Evolutionary conservation across 1,139 yeast genomes (phyloP).

Genomic region (Yamadazyma friedrichii): DNA sequence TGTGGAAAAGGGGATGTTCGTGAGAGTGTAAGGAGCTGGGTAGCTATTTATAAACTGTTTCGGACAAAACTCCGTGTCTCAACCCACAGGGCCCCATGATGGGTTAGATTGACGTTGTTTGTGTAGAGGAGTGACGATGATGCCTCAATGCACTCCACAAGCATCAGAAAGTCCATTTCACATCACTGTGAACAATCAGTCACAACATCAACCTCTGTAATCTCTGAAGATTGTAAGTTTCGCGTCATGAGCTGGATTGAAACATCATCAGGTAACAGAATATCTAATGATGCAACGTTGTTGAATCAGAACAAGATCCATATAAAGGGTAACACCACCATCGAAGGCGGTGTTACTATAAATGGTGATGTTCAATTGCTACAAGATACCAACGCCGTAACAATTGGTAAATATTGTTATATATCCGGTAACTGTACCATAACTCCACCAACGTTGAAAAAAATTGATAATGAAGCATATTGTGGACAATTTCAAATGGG

Average conservation of each 20-base stretch:
- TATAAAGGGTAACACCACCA: constrained; percentile 36
- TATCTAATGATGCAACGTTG: constrained; percentile 45
- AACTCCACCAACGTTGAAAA: constrained; percentile 29
- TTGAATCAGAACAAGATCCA: constrained; percentile 24
- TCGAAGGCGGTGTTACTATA: constrained; percentile 27
- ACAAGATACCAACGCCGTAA: constrained; percentile 30
- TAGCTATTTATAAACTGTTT: no score
- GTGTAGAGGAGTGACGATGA: no score
- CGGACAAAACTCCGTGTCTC: no score
- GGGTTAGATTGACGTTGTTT: no score
- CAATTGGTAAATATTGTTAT: constrained; percentile 53
- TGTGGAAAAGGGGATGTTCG: no score
- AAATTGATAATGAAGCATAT: constrained; percentile 9
- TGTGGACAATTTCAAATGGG: constrained; percentile 50
- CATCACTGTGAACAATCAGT: no score
- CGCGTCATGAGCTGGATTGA: constrained; percentile 32
- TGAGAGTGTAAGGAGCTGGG: no score
- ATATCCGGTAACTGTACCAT: constrained; percentile 30
- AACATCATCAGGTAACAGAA: constrained; percentile 55
- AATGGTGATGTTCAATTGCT: constrained; percentile 38
- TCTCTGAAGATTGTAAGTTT: no score
- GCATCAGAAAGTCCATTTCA: no score
- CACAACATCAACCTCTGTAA: no score
- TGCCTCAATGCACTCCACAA: no score
- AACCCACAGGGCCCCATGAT: no score